Conservation (phyloP, 208 protist species). For the Novymonas esmeraldas region DNA sequence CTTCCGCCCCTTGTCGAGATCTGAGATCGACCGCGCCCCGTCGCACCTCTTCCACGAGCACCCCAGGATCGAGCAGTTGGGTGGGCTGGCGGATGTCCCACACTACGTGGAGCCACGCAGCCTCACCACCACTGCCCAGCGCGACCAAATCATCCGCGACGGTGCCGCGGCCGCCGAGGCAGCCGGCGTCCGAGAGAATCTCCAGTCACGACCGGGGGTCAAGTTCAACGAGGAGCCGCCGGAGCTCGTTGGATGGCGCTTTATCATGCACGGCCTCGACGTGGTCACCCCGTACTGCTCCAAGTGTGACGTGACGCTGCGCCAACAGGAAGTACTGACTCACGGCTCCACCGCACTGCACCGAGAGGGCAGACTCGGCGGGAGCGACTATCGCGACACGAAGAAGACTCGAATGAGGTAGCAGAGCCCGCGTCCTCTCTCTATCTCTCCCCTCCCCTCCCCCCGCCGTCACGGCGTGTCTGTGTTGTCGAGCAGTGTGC, state of each 20-base stretch:
- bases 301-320: constrained; percentile 1
- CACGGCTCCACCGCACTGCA: not conserved
- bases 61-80: not conserved
- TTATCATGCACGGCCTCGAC: constrained; percentile 18
- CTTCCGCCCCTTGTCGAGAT: not conserved
- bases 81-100: not conserved
- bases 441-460: too few relatives aligned
- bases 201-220: too few relatives aligned
- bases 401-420: not conserved
- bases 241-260: constrained; percentile 15
- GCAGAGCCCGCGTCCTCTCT: not conserved
- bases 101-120: constrained; percentile 5
- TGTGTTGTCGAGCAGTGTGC: too few relatives aligned
- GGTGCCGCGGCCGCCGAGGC: not conserved
- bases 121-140: not conserved
- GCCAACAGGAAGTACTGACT: not conserved
- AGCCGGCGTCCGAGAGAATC: not conserved
- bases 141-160: constrained; percentile 8
- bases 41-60: not conserved
- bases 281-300: constrained; percentile 8
- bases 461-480: too few relatives aligned
- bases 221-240: constrained; percentile 5
- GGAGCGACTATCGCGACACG: not conserved
- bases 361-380: not conserved
- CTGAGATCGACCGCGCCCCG: constrained; percentile 3